These are phyloP conservation scores for Skeletonema menzelii DNA, from an alignment of 108 stramenopile species.

Conservation along the genomic window DNA sequence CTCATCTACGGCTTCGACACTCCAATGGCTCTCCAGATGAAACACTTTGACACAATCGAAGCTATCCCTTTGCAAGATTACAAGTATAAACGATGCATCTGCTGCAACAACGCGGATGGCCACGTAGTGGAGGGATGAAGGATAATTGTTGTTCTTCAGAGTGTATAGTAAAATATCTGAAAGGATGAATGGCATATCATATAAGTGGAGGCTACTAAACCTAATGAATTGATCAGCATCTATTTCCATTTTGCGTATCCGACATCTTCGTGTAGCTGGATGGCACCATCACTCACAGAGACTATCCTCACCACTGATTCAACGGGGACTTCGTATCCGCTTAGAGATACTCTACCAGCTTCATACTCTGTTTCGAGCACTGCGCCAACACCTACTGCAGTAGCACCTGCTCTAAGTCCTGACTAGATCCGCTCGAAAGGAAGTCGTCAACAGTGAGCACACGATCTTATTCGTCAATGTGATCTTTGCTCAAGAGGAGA, in stretches of 20 bases:
- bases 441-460: constrained; percentile 90
- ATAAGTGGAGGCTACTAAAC: neutral
- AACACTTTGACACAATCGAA: neutral
- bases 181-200: too few relatives aligned
- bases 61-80: neutral
- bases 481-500: constrained; percentile 83
- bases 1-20: neutral
- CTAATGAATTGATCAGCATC: neutral
- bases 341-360: constrained; percentile 70
- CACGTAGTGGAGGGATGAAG: neutral
- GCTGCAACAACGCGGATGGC: neutral
- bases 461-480: constrained; percentile 77
- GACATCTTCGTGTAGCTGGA: constrained; percentile 78
- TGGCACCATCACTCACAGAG: constrained; percentile 73
- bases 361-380: constrained; percentile 88
- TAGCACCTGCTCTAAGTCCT: constrained; percentile 83
- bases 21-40: neutral
- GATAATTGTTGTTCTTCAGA: neutral
- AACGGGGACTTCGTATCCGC: constrained; percentile 77
- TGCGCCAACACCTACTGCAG: constrained; percentile 79
- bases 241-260: constrained; percentile 53
- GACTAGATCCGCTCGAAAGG: constrained; percentile 82
- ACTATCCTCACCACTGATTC: constrained; percentile 71
- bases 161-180: too few relatives aligned
- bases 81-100: neutral